Percentiles rank a stretch among this genome's conserved stretches.
Conservation (phyloP, 2,329 filamentous ascomycete species). For the Aspergillus texensis region DNA sequence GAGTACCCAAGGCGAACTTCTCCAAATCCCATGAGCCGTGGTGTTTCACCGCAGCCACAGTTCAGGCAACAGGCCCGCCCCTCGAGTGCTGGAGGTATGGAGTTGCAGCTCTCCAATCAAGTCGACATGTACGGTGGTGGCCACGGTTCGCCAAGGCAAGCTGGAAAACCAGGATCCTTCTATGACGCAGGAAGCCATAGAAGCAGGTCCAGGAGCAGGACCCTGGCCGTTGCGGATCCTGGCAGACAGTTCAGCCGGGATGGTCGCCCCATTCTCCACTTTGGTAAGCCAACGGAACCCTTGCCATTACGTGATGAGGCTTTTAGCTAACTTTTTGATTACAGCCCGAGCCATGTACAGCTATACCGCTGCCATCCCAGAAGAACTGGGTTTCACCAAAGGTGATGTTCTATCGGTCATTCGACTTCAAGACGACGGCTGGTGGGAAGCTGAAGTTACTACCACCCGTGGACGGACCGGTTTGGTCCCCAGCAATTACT, state of each 20-base stretch:
- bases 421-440: conserved; percentile 92
- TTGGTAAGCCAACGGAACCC: conserved; percentile 67
- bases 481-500: conserved; percentile 68
- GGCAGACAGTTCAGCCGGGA: conserved; percentile 76
- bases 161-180: conserved; percentile 48
- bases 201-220: conserved; percentile 71
- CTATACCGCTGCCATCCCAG: conserved; percentile 92
- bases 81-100: conserved; percentile 60
- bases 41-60: conserved; percentile 56
- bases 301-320: not conserved
- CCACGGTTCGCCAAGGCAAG: conserved; percentile 43
- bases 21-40: conserved; percentile 43
- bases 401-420: conserved; percentile 88
- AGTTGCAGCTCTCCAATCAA: conserved; percentile 65
- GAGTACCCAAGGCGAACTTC: conserved; percentile 43
- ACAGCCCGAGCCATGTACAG: conserved; percentile 89
- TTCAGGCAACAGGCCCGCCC: conserved; percentile 54
- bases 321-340: conserved; percentile 21
- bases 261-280: conserved; percentile 85
- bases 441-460: conserved; percentile 98
- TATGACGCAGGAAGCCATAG: conserved; percentile 55
- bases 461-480: conserved; percentile 53
- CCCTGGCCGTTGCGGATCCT: conserved; percentile 74
- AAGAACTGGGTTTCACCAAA: conserved; percentile 90
- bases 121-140: conserved; percentile 59